Percentiles rank a stretch among this genome's conserved stretches.
These are phyloP conservation scores for Spatholobus suberectus DNA, from an alignment of 306 rosid species.

Conservation along the genomic window DNA sequence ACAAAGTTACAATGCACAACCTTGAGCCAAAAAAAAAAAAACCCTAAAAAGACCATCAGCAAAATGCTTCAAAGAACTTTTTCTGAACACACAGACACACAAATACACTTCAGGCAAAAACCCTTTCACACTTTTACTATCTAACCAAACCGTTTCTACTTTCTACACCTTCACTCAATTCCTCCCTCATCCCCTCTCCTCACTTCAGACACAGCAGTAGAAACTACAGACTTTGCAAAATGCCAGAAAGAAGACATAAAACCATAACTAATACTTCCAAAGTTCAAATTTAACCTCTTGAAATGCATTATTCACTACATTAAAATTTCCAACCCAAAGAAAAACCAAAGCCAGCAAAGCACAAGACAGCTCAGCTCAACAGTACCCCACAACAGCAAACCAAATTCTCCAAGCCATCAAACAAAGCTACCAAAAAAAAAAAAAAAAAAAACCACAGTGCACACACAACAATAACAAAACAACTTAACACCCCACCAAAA, in stretches of 20 bases:
- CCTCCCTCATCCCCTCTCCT: background rate
- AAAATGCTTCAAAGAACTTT: background rate
- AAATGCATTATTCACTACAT: background rate
- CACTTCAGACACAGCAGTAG: constrained; percentile 12
- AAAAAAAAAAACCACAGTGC: background rate
- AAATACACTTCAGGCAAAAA: background rate
- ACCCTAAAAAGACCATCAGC: background rate
- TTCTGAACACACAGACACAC: background rate
- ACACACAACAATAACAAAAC: background rate
- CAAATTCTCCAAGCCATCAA: constrained; percentile 16
- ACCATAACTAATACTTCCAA: background rate
- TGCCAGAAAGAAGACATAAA: background rate
- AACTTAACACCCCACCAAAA: constrained; percentile 9
- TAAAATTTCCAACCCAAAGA: background rate
- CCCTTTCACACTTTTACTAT: background rate
- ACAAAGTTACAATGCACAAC: background rate
- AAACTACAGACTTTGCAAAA: background rate
- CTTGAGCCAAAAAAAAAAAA: background rate
- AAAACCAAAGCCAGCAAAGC: background rate
- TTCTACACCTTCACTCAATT: background rate
- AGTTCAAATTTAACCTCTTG: constrained; percentile 1
- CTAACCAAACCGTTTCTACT: background rate
- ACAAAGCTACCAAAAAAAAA: constrained; percentile 2
- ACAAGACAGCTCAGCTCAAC: constrained; percentile 15
- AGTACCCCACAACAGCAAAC: background rate